Percentiles rank a stretch among this genome's conserved stretches.
Conservation (phyloP, 192 early-diverging fungal genomes). For the Coemansia sp. region DNA sequence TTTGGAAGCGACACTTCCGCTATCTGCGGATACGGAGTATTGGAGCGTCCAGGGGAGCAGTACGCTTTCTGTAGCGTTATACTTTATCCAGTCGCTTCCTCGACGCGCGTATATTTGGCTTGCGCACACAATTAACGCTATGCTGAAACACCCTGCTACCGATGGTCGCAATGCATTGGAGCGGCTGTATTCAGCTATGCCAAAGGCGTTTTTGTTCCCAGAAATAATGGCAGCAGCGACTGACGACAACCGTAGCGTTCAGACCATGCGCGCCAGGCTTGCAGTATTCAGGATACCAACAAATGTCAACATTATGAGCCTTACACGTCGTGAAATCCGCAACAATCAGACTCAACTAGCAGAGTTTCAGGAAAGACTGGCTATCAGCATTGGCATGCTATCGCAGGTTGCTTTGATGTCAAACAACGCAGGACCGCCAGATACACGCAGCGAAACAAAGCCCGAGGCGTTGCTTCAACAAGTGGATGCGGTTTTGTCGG, state of each 20-base stretch:
- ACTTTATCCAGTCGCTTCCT: conserved; percentile 42
- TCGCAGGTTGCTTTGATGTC: conserved; percentile 9
- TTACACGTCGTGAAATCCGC: conserved; percentile 64
- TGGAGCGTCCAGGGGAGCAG: conserved; percentile 63
- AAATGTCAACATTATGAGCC: conserved; percentile 43
- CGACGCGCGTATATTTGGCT: conserved; percentile 29
- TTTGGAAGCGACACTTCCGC: conserved; percentile 61
- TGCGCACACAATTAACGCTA: background rate
- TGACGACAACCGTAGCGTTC: conserved; percentile 5
- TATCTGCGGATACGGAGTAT: conserved; percentile 66
- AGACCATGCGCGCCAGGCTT: conserved; percentile 13
- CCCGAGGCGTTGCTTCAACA: conserved; percentile 21
- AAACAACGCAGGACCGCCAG: background rate
- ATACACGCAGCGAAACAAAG: background rate
- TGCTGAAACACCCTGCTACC: background rate
- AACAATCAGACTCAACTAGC: conserved; percentile 57
- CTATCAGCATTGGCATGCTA: conserved; percentile 67
- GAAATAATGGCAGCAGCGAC: conserved; percentile 8
- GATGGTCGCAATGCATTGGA: background rate
- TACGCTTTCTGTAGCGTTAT: conserved; percentile 25
- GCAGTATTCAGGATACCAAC: conserved; percentile 25
- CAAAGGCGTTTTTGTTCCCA: conserved; percentile 17
- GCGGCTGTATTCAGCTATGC: background rate
- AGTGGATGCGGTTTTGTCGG: background rate
- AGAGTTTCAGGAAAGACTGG: conserved; percentile 59